These are phyloP conservation scores for Rhizopogon vinicolor DNA, from an alignment of 768 basidiomycete genomes.

Conservation along the genomic window DNA sequence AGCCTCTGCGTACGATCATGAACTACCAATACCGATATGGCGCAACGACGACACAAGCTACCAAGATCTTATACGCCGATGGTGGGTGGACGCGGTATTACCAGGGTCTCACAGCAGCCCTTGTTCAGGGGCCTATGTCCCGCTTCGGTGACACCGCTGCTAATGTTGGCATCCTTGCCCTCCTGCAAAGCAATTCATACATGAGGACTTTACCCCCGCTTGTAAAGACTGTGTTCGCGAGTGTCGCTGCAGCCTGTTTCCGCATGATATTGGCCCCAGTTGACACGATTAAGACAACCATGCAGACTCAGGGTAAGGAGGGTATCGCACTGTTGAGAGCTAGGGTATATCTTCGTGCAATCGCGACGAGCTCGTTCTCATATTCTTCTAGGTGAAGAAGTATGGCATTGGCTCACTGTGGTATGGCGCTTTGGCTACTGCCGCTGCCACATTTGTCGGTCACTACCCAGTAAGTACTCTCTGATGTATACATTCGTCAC, in stretches of 20 bases:
- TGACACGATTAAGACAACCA: slow-evolving; percentile 92
- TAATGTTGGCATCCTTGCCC: slow-evolving; percentile 86
- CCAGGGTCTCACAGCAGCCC: slow-evolving; percentile 80
- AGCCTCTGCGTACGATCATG: slow-evolving; percentile 96
- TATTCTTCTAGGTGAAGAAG: slow-evolving; percentile 47
- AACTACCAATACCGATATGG: slow-evolving; percentile 95
- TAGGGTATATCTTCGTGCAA: slow-evolving; percentile 40
- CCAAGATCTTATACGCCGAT: slow-evolving; percentile 63
- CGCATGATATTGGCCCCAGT: slow-evolving; percentile 91
- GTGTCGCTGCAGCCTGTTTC: slow-evolving; percentile 75
- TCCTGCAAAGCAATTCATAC: slow-evolving; percentile 73
- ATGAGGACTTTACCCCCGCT: slow-evolving; percentile 57
- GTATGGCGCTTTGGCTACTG: slow-evolving; percentile 91
- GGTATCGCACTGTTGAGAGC: slow-evolving; percentile 63
- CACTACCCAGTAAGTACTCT: slow-evolving; percentile 68
- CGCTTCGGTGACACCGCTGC: slow-evolving; percentile 96
- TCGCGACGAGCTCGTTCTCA: not conserved
- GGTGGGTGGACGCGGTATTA: slow-evolving; percentile 86
- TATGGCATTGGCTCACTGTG: slow-evolving; percentile 79
- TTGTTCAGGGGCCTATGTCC: slow-evolving; percentile 78
- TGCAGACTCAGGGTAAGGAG: slow-evolving; percentile 83
- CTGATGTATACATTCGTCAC: not conserved
- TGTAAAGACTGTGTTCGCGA: slow-evolving; percentile 78
- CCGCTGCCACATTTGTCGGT: slow-evolving; percentile 91
- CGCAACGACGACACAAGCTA: slow-evolving; percentile 63